Percentiles rank a stretch among this genome's conserved stretches.
These are phyloP conservation scores for Ampelomyces quisqualis DNA, from an alignment of 2,329 filamentous ascomycete species.

Conservation along the genomic window DNA sequence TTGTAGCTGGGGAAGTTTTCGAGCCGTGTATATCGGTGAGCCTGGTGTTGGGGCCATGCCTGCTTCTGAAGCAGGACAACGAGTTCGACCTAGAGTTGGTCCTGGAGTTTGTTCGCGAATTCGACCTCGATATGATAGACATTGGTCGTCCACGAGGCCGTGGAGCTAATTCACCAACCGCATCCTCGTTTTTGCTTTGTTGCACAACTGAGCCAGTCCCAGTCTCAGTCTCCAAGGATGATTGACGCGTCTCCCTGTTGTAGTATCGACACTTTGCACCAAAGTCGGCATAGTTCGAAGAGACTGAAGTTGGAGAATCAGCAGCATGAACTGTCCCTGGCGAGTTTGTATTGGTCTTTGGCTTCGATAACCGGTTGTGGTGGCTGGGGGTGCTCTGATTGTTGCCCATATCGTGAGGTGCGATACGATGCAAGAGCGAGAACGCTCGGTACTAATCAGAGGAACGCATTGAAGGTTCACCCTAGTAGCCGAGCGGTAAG, in stretches of 20 bases:
- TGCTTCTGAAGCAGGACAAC: conserved; percentile 27
- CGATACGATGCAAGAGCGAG: conserved; percentile 19
- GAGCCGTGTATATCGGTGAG: conserved; percentile 27
- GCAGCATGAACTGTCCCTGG: conserved; percentile 15
- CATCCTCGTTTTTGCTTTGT: conserved; percentile 23
- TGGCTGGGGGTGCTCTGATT: conserved; percentile 26
- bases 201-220: conserved; percentile 13
- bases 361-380: conserved; percentile 38
- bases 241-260: conserved; percentile 32
- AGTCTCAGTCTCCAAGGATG: conserved; percentile 27
- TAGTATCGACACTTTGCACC: conserved; percentile 32
- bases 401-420: conserved; percentile 34
- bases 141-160: conserved; percentile 29
- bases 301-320: conserved; percentile 24
- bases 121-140: conserved; percentile 31
- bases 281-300: conserved; percentile 29
- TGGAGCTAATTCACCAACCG: conserved; percentile 20
- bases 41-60: conserved; percentile 24
- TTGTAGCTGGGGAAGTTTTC: conserved; percentile 33
- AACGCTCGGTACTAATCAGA: conserved; percentile 16
- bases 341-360: conserved; percentile 41
- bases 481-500: conserved; percentile 11
- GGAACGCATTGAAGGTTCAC: conserved; percentile 16
- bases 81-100: conserved; percentile 25
- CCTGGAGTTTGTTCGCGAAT: conserved; percentile 29